A percentile compares a stretch with the other conserved stretches of the same genome.
Conservation (phyloP, 305 asterid species). For the Ilex paraguariensis region DNA sequence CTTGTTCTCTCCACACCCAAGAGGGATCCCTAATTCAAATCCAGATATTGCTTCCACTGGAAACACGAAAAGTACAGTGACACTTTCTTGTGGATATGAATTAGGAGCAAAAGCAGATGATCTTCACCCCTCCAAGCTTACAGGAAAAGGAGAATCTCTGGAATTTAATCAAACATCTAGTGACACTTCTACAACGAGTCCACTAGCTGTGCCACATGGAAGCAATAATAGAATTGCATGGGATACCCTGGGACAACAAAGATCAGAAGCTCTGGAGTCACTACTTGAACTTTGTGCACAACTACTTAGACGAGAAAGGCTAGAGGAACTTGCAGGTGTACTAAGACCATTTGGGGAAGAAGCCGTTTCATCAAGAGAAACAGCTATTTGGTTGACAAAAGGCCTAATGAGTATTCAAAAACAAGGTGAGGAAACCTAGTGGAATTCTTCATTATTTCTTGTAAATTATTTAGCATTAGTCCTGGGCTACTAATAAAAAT, state of each 20-base stretch:
- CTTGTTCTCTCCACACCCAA: not conserved
- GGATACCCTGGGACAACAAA: constrained; percentile 29
- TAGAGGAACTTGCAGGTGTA: constrained; percentile 78
- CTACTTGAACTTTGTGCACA: constrained; percentile 80
- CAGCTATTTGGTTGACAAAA: constrained; percentile 83
- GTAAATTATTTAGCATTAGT: no score
- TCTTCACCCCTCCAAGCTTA: not conserved
- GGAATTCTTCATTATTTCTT: no score
- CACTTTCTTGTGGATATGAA: constrained; percentile 3
- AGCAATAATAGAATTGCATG: not conserved
- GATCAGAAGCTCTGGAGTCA: constrained; percentile 79
- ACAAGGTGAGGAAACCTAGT: constrained; percentile 20
- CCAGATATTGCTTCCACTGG: not conserved
- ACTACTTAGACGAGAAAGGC: constrained; percentile 60
- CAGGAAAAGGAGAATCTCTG: not conserved
- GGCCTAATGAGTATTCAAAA: constrained; percentile 64
- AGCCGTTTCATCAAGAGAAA: constrained; percentile 80
- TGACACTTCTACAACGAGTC: constrained; percentile 3
- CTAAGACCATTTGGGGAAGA: constrained; percentile 72
- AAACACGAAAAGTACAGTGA: not conserved
- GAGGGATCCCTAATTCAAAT: not conserved
- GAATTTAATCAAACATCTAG: not conserved
- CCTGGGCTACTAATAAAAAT: no score
- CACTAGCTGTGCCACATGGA: constrained; percentile 3
- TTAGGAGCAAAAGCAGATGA: constrained; percentile 7